Evolutionary conservation across 805 yeast genomes (phyloP), one percentile per base, ranked within the genome.

Genomic region (Nakazawaea ishiwadae): DNA sequence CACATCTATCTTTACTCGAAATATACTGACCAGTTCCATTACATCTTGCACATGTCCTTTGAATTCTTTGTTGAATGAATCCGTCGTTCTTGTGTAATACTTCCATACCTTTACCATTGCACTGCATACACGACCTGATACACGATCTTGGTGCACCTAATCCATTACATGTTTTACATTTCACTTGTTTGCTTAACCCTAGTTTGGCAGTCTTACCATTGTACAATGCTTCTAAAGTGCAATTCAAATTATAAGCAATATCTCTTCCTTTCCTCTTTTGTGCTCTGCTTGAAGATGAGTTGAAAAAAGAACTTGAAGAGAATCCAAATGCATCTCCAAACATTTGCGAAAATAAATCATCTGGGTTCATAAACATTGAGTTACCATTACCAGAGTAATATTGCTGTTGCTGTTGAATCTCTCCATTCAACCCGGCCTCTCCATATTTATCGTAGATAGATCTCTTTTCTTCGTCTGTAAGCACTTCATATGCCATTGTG

Each of bases 401-500:
- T 15, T 38, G 17, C 5, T 28, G 20, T 12, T 31, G n/a, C 17
- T 16, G n/a, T 7, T 27, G 45, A 10, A 32, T 18, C 34, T 39
- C 37, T 0, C 69, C 69, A 39, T 66, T 65, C 8, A 68, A 42
- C 3, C 75, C 77, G 0, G 59, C 61, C 38, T 64, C 65, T 6
- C 84, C 84, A 48, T 66, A 73, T 14, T 48, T 54, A 48, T 82
- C 86, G 53, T 81, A 82, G 8, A 72, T 53, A 5, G 52, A 45
- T 31, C 84, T 62, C 40, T 66, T 63, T 3, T 58, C 56, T 1
- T 58, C 55, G 53, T 81, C 77, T 28, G 69, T 63, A 26, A 85
- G 62, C 5, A 77, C 65, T 47, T 82, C 83, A 56, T 85, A 85
- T 0, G 91, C 90, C 35, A 71, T 68, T 2, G 81, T 75, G 31